These are phyloP conservation scores for Gelatoporia subvermispora DNA, from an alignment of 768 basidiomycete species.

Conservation along the genomic window DNA sequence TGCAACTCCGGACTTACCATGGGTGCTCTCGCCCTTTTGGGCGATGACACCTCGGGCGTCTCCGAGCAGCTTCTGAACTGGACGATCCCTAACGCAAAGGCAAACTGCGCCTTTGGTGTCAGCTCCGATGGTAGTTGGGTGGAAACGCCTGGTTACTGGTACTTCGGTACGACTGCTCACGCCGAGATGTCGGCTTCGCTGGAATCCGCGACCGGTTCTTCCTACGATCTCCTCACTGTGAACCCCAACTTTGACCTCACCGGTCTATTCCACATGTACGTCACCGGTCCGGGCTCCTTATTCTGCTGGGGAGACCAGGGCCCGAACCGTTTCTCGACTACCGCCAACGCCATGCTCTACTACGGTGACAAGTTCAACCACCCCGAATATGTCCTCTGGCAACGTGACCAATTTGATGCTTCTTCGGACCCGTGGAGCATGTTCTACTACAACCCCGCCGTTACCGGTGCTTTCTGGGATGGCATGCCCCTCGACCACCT, in stretches of 20 bases:
- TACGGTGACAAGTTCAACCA: constrained; percentile 66
- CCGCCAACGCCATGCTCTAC: constrained; percentile 83
- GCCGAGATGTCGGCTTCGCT: constrained; percentile 87
- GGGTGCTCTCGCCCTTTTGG: constrained; percentile 85
- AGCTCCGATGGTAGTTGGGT: constrained; percentile 83
- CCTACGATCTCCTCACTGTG: constrained; percentile 62
- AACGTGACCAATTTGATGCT: constrained; percentile 72
- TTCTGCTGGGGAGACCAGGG: constrained; percentile 85
- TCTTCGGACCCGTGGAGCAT: constrained; percentile 51
- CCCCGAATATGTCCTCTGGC: constrained; percentile 79
- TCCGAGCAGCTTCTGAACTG: constrained; percentile 62
- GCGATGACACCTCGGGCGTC: constrained; percentile 71
- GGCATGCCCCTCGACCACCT: constrained; percentile 74
- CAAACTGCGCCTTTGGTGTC: constrained; percentile 66
- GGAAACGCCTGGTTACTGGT: constrained; percentile 94
- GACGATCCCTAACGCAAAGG: constrained; percentile 69
- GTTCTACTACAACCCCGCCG: constrained; percentile 89
- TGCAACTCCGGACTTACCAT: constrained; percentile 89
- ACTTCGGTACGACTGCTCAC: constrained; percentile 87
- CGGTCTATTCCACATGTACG: constrained; percentile 87
- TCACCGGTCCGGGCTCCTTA: constrained; percentile 75
- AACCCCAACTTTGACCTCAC: constrained; percentile 74
- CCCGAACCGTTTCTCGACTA: constrained; percentile 92
- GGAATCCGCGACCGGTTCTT: constrained; percentile 78
- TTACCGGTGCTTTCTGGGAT: constrained; percentile 90